Evolutionary conservation across 257 asterid species (phyloP).

Genomic region (Jaltomata sinuosa): DNA sequence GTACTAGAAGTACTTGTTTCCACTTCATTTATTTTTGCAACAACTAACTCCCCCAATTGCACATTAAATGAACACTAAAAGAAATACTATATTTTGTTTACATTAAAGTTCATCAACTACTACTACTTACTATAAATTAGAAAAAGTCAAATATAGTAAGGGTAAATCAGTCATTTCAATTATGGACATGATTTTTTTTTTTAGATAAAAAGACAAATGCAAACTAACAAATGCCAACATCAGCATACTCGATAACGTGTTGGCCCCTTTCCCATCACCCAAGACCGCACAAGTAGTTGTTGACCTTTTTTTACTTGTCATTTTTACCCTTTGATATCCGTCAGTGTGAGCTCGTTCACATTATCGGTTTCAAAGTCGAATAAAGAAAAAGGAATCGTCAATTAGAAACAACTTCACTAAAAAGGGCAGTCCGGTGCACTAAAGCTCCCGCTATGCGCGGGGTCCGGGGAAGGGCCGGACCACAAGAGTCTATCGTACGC

Average conservation of each 20-base stretch:
- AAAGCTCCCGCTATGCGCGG: no score
- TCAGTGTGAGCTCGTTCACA: not conserved
- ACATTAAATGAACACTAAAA: not conserved
- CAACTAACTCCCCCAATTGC: not conserved
- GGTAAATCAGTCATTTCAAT: not conserved
- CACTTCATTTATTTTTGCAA: not conserved
- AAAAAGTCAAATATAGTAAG: not conserved
- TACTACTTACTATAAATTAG: not conserved
- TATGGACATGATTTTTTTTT: not conserved
- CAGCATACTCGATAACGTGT: not conserved
- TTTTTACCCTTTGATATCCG: not conserved
- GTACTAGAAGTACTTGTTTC: not conserved
- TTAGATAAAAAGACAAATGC: not conserved
- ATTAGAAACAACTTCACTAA: no score
- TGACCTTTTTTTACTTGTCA: not conserved
- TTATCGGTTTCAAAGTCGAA: not conserved
- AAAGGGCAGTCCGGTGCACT: no score
- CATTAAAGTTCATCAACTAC: not conserved
- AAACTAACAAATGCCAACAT: not conserved
- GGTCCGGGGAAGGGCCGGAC: no score
- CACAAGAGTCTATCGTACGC: no score
- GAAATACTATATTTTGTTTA: not conserved
- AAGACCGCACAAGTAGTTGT: not conserved
- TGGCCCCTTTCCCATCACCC: not conserved
- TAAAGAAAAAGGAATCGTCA: no score